Percentiles rank a stretch among this genome's conserved stretches.
Evolutionary conservation across 2,329 filamentous ascomycete species (phyloP).

Genomic region (Pyrenophora graminea): DNA sequence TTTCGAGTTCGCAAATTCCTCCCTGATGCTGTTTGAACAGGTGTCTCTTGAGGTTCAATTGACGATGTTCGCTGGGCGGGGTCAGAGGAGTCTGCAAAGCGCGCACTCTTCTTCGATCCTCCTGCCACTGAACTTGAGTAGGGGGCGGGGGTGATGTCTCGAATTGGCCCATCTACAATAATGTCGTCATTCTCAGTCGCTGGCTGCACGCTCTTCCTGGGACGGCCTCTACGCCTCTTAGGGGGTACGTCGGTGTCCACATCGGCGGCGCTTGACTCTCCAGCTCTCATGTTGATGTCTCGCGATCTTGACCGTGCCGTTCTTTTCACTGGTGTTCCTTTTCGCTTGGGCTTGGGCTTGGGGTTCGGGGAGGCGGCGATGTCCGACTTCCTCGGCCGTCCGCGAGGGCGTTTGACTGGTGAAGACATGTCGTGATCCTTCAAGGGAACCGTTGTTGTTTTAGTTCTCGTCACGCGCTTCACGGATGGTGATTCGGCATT

Average conservation of each 20-base stretch:
- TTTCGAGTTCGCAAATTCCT: conserved; percentile 29
- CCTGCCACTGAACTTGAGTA: background rate
- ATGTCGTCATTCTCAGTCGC: conserved; percentile 24
- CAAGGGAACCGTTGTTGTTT: conserved; percentile 49
- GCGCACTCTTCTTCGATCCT: conserved; percentile 15
- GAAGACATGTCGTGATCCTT: conserved; percentile 46
- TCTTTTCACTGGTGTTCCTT: conserved; percentile 40
- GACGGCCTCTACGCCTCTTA: conserved; percentile 40
- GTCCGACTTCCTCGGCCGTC: conserved; percentile 46
- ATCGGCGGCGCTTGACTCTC: conserved; percentile 28
- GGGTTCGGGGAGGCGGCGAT: conserved; percentile 17
- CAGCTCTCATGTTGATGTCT: conserved; percentile 19
- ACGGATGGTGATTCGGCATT: conserved; percentile 38
- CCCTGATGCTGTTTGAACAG: conserved; percentile 16
- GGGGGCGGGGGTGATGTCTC: conserved; percentile 13
- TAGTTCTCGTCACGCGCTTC: conserved; percentile 33
- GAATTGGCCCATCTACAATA: background rate
- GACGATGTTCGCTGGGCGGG: conserved; percentile 8
- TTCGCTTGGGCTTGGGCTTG: conserved; percentile 39
- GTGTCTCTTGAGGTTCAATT: conserved; percentile 16
- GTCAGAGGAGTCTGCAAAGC: conserved; percentile 7
- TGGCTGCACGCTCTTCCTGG: conserved; percentile 37
- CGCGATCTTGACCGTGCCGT: conserved; percentile 32
- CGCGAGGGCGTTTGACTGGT: conserved; percentile 43
- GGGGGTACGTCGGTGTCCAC: conserved; percentile 31